These are phyloP conservation scores for Petasospora rhodanensis DNA, from an alignment of 1,139 yeast genomes.

Conservation along the genomic window DNA sequence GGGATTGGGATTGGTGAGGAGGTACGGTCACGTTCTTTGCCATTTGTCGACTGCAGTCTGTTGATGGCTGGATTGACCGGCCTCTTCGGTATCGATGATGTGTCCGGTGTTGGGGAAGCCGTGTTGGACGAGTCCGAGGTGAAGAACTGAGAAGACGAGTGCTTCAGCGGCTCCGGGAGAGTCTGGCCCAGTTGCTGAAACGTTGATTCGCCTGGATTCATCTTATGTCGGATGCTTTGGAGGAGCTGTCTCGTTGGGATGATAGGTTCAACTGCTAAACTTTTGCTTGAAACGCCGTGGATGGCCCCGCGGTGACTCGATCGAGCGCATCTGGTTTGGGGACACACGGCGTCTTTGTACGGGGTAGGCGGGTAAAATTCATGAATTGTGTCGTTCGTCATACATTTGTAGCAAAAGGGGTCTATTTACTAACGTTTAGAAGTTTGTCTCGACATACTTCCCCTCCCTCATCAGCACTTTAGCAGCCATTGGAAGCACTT, in stretches of 20 bases:
- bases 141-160: conserved; percentile 22
- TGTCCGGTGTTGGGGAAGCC: conserved; percentile 7
- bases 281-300: no score
- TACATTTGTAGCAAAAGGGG: no score
- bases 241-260: no score
- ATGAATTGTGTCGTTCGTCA: no score
- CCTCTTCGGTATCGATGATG: not conserved
- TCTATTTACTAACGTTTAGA: no score
- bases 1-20: conserved; percentile 50
- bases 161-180: conserved; percentile 24
- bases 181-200: conserved; percentile 25
- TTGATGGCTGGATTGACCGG: conserved; percentile 5
- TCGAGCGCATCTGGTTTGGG: no score
- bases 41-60: conserved; percentile 6
- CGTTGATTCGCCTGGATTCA: conserved; percentile 7
- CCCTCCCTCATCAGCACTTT: conserved; percentile 36
- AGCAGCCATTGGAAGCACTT: conserved; percentile 51
- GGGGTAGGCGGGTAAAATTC: no score
- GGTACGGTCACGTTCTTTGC: conserved; percentile 8
- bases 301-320: no score
- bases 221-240: no score
- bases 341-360: no score
- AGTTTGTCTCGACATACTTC: conserved; percentile 13
- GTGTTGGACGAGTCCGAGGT: conserved; percentile 4
- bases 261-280: no score